These are phyloP conservation scores for Boletales sp. DNA, from an alignment of 768 basidiomycete genomes.

Conservation along the genomic window DNA sequence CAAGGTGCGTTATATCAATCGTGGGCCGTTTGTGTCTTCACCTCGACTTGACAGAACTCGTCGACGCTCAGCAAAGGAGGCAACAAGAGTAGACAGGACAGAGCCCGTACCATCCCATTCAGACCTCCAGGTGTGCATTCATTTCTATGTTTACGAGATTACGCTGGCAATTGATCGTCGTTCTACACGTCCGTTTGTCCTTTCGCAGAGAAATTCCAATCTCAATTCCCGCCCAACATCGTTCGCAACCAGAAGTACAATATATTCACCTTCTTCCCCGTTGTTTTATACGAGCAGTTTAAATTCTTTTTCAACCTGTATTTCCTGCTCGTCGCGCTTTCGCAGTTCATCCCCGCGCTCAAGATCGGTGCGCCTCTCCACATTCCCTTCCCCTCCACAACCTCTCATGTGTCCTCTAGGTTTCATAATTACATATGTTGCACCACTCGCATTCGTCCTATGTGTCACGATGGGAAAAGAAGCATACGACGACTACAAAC, in stretches of 20 bases:
- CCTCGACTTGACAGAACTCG: neutral
- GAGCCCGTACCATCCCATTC: conserved; percentile 76
- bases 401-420: conserved; percentile 42
- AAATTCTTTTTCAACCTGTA: conserved; percentile 99
- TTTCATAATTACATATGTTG: conserved; percentile 93
- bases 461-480: conserved; percentile 98
- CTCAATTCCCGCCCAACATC: conserved; percentile 78
- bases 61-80: conserved; percentile 21
- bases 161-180: conserved; percentile 1
- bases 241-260: conserved; percentile 99
- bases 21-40: neutral
- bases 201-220: conserved; percentile 62
- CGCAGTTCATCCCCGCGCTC: conserved; percentile 92
- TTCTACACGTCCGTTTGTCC: neutral
- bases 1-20: conserved; percentile 12
- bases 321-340: conserved; percentile 93
- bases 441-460: conserved; percentile 93
- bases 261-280: conserved; percentile 91
- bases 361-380: conserved; percentile 72
- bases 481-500: conserved; percentile 97
- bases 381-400: neutral
- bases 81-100: conserved; percentile 46
- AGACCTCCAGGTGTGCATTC: conserved; percentile 55
- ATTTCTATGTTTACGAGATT: neutral
- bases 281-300: conserved; percentile 99